phyloP scores from a whole-genome alignment of 2,329 filamentous ascomycete genomes.

The Colletotrichum neosansevieriae region DNA sequence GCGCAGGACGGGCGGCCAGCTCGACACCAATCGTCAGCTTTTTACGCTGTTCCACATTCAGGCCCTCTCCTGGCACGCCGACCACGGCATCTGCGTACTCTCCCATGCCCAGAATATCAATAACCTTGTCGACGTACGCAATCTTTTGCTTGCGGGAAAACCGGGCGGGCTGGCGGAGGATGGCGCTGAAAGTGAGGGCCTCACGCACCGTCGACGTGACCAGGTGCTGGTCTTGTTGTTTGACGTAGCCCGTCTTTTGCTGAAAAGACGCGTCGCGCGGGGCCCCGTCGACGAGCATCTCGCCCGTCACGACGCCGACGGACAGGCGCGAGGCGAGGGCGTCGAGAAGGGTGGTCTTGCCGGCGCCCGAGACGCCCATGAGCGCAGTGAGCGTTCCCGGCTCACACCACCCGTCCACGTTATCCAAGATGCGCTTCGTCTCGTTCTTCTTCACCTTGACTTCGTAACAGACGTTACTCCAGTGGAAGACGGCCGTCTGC shows the following conservation, averaged over 20 bases:
- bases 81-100: constrained; percentile 79
- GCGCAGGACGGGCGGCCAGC: constrained; percentile 78
- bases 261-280: constrained; percentile 76
- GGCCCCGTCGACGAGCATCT: constrained; percentile 77
- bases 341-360: constrained; percentile 81
- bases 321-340: constrained; percentile 79
- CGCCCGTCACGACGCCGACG: constrained; percentile 78
- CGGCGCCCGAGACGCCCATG: constrained; percentile 80
- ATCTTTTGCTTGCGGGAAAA: constrained; percentile 53
- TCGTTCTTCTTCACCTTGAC: constrained; percentile 75
- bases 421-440: constrained; percentile 73
- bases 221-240: constrained; percentile 79
- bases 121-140: constrained; percentile 47
- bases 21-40: constrained; percentile 82
- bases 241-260: constrained; percentile 77
- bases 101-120: constrained; percentile 54
- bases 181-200: constrained; percentile 74
- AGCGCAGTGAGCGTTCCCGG: constrained; percentile 79
- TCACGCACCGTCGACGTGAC: constrained; percentile 76
- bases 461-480: constrained; percentile 80
- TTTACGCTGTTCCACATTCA: constrained; percentile 59
- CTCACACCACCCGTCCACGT: constrained; percentile 81
- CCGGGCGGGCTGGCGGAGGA: constrained; percentile 74
- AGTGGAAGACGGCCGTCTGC: constrained; percentile 77
- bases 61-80: constrained; percentile 72